Percentiles rank a stretch among this genome's conserved stretches.
Conservation (phyloP, 1,139 yeast genomes). For the Spencermartinsiella ligniputridi region DNA sequence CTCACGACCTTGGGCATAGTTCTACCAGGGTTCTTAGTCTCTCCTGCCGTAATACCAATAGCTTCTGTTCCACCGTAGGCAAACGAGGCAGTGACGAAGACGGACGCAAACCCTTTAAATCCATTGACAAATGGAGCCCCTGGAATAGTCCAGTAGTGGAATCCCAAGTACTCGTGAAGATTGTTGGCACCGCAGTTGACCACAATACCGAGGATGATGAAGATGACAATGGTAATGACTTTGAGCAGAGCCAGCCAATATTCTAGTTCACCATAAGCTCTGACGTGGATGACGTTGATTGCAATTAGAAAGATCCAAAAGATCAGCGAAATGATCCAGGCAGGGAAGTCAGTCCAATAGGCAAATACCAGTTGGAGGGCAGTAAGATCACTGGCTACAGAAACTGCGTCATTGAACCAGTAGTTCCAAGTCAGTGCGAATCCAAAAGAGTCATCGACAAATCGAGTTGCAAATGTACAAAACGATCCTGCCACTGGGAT, state of each 20-base stretch:
- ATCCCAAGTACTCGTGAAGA: slow-evolving; percentile 44
- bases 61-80: slow-evolving; percentile 69
- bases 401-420: slow-evolving; percentile 62
- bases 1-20: slow-evolving; percentile 55
- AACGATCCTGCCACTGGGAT: slow-evolving; percentile 61
- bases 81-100: slow-evolving; percentile 57
- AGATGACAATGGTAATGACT: slow-evolving; percentile 50
- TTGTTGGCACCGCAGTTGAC: slow-evolving; percentile 59
- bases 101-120: slow-evolving; percentile 46
- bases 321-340: slow-evolving; percentile 52
- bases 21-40: slow-evolving; percentile 54
- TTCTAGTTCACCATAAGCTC: slow-evolving; percentile 60
- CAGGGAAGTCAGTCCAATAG: slow-evolving; percentile 59
- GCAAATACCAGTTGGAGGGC: slow-evolving; percentile 55
- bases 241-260: slow-evolving; percentile 63
- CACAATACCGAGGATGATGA: slow-evolving; percentile 55
- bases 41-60: slow-evolving; percentile 63
- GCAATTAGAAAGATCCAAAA: slow-evolving; percentile 54
- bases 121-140: slow-evolving; percentile 57
- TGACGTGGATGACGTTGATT: slow-evolving; percentile 53
- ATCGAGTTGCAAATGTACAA: slow-evolving; percentile 55
- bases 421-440: slow-evolving; percentile 59
- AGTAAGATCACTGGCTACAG: slow-evolving; percentile 58
- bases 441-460: slow-evolving; percentile 58
- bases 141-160: slow-evolving; percentile 46